phyloP scores from a whole-genome alignment of 208 protist species.

The Porcisia hertigi region DNA sequence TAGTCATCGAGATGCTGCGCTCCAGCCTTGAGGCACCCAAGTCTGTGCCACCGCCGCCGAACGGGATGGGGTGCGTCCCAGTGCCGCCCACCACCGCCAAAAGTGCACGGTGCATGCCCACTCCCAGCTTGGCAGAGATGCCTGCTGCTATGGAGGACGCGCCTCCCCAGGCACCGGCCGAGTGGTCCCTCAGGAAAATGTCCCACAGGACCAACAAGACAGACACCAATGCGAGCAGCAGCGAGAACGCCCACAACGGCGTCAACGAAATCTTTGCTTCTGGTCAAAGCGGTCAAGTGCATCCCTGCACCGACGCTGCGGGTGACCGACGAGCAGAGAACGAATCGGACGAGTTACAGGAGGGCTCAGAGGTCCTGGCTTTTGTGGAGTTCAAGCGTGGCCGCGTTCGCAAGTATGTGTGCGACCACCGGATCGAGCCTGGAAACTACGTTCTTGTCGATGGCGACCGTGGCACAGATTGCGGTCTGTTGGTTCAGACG shows the following conservation, averaged over 20 bases:
- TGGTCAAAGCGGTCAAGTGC: conserved; percentile 13
- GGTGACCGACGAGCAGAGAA: conserved; percentile 6
- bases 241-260: conserved; percentile 26
- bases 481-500: conserved; percentile 82
- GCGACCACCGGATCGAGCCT: conserved; percentile 52
- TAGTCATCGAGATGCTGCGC: conserved; percentile 31
- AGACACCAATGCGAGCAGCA: conserved; percentile 4
- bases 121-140: conserved; percentile 4
- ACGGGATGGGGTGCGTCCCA: conserved; percentile 5
- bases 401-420: conserved; percentile 77
- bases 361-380: conserved; percentile 47
- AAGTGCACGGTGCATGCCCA: neutral
- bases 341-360: conserved; percentile 20
- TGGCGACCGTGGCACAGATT: conserved; percentile 86
- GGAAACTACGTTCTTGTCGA: conserved; percentile 89
- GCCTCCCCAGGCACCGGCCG: neutral
- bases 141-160: neutral
- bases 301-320: conserved; percentile 1
- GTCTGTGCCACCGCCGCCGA: neutral
- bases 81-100: neutral
- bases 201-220: neutral
- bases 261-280: conserved; percentile 30
- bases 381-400: conserved; percentile 89
- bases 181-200: conserved; percentile 2
- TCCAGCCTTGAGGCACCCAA: conserved; percentile 19